These are phyloP conservation scores for Sonneratia alba DNA, from an alignment of 345 rosid species.

Conservation along the genomic window DNA sequence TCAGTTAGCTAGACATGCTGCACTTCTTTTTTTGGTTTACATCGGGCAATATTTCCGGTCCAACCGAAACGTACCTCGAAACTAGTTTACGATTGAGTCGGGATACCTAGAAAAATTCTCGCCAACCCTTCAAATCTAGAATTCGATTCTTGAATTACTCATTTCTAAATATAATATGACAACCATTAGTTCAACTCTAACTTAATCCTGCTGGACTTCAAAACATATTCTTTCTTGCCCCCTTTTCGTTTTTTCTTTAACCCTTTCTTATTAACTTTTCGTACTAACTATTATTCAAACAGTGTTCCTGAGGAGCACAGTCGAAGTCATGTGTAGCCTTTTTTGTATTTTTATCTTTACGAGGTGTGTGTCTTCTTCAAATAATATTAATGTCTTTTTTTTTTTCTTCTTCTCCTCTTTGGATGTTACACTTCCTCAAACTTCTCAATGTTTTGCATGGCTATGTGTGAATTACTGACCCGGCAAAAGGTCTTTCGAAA, in stretches of 20 bases:
- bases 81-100: no score
- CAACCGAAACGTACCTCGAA: no score
- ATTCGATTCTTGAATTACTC: no score
- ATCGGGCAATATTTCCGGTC: no score
- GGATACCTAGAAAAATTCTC: no score
- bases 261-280: neutral
- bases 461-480: conserved; percentile 6
- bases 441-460: conserved; percentile 5
- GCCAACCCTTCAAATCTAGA: no score
- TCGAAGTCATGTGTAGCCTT: neutral
- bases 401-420: neutral
- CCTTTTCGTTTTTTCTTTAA: conserved; percentile 12
- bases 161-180: no score
- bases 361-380: no score
- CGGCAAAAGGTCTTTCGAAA: neutral
- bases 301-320: neutral
- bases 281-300: neutral
- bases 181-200: no score
- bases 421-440: conserved; percentile 12
- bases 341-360: neutral
- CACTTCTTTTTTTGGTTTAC: no score
- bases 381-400: neutral
- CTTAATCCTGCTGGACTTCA: no score
- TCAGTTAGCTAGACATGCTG: no score
- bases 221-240: neutral